Evolutionary conservation across 2,329 filamentous ascomycete genomes (phyloP).

Genomic region (Tolypocladium paradoxum): DNA sequence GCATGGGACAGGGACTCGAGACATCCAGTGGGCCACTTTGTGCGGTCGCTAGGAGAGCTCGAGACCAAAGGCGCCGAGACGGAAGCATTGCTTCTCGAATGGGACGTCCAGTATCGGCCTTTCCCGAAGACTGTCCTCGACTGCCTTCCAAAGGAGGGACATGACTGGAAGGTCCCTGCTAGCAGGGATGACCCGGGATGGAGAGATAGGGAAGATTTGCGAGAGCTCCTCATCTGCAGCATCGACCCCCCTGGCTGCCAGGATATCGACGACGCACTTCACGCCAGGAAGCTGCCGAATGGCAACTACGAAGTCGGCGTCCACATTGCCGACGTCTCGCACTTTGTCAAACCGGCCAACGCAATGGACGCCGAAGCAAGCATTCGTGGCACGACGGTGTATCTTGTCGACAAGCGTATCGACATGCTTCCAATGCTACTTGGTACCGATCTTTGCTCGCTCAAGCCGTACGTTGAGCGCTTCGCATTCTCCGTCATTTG

Average conservation of each 20-base stretch:
- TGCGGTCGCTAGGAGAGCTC: conserved; percentile 82
- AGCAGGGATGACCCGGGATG: conserved; percentile 74
- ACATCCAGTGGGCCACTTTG: conserved; percentile 87
- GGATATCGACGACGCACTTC: conserved; percentile 95
- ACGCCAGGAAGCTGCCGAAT: conserved; percentile 74
- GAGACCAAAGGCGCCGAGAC: conserved; percentile 98
- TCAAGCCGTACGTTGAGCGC: conserved; percentile 96
- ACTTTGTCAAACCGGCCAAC: conserved; percentile 95
- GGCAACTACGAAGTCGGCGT: conserved; percentile 95
- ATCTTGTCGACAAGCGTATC: conserved; percentile 96
- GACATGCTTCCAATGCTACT: conserved; percentile 98
- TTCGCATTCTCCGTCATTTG: conserved; percentile 78
- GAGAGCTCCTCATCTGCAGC: conserved; percentile 84
- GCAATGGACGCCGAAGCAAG: conserved; percentile 96
- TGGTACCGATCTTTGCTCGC: conserved; percentile 88
- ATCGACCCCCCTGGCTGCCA: conserved; percentile 95
- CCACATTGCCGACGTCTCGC: conserved; percentile 97
- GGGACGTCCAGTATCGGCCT: conserved; percentile 93
- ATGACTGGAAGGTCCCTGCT: conserved; percentile 86
- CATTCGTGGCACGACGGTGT: conserved; percentile 89
- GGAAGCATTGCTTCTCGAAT: conserved; percentile 85
- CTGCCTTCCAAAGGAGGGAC: conserved; percentile 81
- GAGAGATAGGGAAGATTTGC: conserved; percentile 73
- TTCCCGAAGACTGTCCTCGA: conserved; percentile 94
- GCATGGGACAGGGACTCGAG: conserved; percentile 89